Percentiles rank a stretch among this genome's conserved stretches.
phyloP scores from a whole-genome alignment of 768 basidiomycete species.

The Kwoniella sp. region DNA sequence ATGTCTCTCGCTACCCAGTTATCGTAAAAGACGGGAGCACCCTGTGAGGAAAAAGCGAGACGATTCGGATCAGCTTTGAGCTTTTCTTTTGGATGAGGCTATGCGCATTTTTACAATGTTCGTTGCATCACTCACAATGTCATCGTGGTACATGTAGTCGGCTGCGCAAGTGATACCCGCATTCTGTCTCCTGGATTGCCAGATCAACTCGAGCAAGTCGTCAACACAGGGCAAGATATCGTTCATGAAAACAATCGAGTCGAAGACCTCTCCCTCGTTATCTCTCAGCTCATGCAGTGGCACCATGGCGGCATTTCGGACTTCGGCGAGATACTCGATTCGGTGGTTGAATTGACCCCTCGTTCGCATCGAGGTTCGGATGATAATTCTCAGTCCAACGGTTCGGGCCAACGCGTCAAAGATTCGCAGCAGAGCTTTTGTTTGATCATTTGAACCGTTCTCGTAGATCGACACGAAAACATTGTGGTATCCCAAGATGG shows the following conservation, averaged over 20 bases:
- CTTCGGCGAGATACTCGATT: slow-evolving; percentile 99
- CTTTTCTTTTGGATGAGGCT: too few species aligned
- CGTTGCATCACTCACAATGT: slow-evolving; percentile 79
- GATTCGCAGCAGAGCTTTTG: slow-evolving; percentile 90
- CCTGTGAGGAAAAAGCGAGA: slow-evolving; percentile 54
- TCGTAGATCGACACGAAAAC: slow-evolving; percentile 99
- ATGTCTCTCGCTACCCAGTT: slow-evolving; percentile 96
- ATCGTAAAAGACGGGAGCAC: slow-evolving; percentile 86
- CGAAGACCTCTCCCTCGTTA: slow-evolving; percentile 88
- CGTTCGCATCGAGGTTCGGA: slow-evolving; percentile 87
- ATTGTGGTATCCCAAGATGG: slow-evolving; percentile 93
- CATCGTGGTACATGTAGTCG: slow-evolving; percentile 99
- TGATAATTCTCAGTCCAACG: slow-evolving; percentile 89
- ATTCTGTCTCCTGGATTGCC: slow-evolving; percentile 88
- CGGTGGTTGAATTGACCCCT: slow-evolving; percentile 97
- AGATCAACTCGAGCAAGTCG: slow-evolving; percentile 95
- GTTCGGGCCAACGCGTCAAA: slow-evolving; percentile 88
- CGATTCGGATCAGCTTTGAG: not conserved
- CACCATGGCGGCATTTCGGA: slow-evolving; percentile 96
- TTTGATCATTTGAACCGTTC: slow-evolving; percentile 98
- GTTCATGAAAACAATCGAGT: slow-evolving; percentile 98
- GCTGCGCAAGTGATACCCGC: slow-evolving; percentile 98
- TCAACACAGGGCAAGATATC: slow-evolving; percentile 97
- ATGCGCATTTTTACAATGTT: too few species aligned
- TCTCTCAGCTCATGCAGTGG: slow-evolving; percentile 93